Evolutionary conservation across 2,329 filamentous ascomycete species (phyloP).

Genomic region (Neoascochyta sp.): DNA sequence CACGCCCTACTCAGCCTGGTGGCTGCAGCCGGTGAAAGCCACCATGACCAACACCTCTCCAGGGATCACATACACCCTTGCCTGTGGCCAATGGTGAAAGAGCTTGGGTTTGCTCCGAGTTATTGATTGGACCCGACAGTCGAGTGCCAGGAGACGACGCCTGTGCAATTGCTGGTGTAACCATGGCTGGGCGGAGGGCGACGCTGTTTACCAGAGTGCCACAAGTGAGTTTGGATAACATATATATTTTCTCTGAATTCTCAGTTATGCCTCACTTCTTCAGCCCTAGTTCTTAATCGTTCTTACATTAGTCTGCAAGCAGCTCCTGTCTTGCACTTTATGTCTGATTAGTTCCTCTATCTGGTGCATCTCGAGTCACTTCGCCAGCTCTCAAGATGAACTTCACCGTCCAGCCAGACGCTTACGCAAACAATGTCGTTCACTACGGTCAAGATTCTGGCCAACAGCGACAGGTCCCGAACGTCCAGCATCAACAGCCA

Average conservation of each 20-base stretch:
- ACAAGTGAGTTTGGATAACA: conserved; percentile 7
- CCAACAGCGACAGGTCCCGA: conserved; percentile 16
- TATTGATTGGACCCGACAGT: conserved; percentile 4
- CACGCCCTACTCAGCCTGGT: conserved; percentile 10
- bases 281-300: conserved; percentile 8
- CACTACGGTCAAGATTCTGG: conserved; percentile 15
- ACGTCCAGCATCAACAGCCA: conserved; percentile 8
- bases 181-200: conserved; percentile 7
- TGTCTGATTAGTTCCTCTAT: conserved; percentile 2
- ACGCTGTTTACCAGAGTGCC: conserved; percentile 5
- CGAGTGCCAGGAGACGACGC: conserved; percentile 6
- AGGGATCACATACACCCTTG: conserved; percentile 13
- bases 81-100: conserved; percentile 10
- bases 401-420: conserved; percentile 12
- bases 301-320: conserved; percentile 1
- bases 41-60: conserved; percentile 9
- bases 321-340: not conserved
- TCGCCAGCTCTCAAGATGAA: conserved; percentile 7
- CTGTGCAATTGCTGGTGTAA: conserved; percentile 11
- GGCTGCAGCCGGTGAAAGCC: conserved; percentile 21
- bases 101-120: conserved; percentile 5
- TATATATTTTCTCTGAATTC: conserved; percentile 14
- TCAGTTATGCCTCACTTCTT: conserved; percentile 12
- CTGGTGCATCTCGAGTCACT: not conserved
- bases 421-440: conserved; percentile 4